These are phyloP conservation scores for Ogataea degrootiae DNA, from an alignment of 805 yeast species.

Conservation along the genomic window DNA sequence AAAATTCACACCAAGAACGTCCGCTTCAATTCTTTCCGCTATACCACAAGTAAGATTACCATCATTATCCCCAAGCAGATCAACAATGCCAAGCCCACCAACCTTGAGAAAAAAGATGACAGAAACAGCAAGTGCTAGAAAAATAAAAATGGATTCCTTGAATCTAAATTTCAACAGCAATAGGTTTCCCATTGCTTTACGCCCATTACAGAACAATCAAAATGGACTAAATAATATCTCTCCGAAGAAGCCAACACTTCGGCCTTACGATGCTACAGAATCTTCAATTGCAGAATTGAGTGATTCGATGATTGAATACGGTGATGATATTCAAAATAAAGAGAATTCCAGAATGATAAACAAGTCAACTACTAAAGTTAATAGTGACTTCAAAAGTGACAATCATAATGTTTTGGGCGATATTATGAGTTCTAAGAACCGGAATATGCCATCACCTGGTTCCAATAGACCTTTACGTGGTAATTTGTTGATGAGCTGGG, in stretches of 20 bases:
- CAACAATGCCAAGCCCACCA: slow-evolving; percentile 1
- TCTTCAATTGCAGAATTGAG: slow-evolving; percentile 23
- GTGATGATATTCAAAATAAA: slow-evolving; percentile 14
- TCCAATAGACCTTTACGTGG: background rate
- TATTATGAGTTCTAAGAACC: no score
- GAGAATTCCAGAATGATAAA: background rate
- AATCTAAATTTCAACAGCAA: no score
- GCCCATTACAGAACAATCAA: no score
- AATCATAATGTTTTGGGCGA: background rate
- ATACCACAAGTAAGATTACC: slow-evolving; percentile 6
- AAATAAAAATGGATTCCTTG: no score
- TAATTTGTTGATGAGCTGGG: slow-evolving; percentile 18
- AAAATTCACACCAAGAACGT: slow-evolving; percentile 2
- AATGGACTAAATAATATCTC: no score
- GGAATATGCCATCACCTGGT: no score
- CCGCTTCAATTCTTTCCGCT: background rate
- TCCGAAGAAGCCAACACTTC: background rate
- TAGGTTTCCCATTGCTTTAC: no score
- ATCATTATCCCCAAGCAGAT: slow-evolving; percentile 5
- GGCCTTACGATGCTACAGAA: background rate
- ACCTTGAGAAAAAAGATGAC: slow-evolving; percentile 1
- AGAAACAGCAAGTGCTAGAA: background rate
- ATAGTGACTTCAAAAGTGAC: background rate
- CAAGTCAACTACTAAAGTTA: background rate
- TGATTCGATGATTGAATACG: slow-evolving; percentile 27